Conservation (phyloP, 129 eudicot genomes). For the Chrysanthemum lavandulifolium region DNA sequence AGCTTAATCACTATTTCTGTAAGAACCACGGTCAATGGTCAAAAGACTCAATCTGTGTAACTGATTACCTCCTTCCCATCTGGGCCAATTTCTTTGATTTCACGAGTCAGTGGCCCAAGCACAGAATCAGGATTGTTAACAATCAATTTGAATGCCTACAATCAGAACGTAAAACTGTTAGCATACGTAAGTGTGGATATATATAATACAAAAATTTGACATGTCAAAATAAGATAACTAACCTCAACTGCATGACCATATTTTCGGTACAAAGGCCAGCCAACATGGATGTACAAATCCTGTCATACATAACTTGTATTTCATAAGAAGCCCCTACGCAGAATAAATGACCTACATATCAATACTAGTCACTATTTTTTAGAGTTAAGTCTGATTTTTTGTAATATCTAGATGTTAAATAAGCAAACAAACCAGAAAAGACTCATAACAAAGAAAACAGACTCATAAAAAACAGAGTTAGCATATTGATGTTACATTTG, state of each 20-base stretch:
- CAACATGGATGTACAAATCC: constrained; percentile 73
- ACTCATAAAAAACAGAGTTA: neutral
- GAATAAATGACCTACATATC: constrained; percentile 32
- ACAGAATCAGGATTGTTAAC: constrained; percentile 61
- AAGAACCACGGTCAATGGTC: constrained; percentile 9
- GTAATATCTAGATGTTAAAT: neutral
- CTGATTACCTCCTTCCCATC: constrained; percentile 59
- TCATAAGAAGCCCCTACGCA: constrained; percentile 41
- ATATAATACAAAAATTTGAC: constrained; percentile 1
- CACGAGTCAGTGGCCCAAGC: constrained; percentile 51
- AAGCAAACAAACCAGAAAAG: neutral
- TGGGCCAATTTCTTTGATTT: constrained; percentile 49
- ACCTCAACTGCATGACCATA: constrained; percentile 82
- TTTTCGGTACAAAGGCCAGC: constrained; percentile 75
- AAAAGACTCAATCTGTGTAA: constrained; percentile 1
- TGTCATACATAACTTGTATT: constrained; percentile 49
- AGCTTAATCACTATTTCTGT: neutral
- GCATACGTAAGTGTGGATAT: neutral
- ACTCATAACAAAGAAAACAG: neutral
- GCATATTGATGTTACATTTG: too few relatives aligned
- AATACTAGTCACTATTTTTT: constrained; percentile 30
- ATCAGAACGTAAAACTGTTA: neutral
- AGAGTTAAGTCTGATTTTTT: constrained; percentile 12
- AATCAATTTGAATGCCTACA: constrained; percentile 57
- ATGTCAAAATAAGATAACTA: constrained; percentile 3